Evolutionary conservation across 2,329 filamentous ascomycete species (phyloP).

Genomic region (Clarireedia paspali): DNA sequence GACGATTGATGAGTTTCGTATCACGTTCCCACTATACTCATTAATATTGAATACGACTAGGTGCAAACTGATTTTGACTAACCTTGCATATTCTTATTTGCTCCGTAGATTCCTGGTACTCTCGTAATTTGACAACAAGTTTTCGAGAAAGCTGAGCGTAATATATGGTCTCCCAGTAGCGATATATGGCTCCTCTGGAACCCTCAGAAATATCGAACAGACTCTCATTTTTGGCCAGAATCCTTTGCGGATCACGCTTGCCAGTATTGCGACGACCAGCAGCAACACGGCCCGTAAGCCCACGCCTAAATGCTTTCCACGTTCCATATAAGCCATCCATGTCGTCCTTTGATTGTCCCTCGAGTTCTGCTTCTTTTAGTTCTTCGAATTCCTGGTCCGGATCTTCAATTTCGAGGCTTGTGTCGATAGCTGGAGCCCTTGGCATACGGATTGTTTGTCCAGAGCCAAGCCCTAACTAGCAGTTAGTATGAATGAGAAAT

Average conservation of each 20-base stretch:
- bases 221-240: slow-evolving; percentile 14
- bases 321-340: slow-evolving; percentile 18
- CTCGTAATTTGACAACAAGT: slow-evolving; percentile 12
- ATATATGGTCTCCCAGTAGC: slow-evolving; percentile 23
- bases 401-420: slow-evolving; percentile 24
- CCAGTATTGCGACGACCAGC: background rate
- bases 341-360: slow-evolving; percentile 16
- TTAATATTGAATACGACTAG: background rate
- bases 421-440: slow-evolving; percentile 20
- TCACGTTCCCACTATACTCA: slow-evolving; percentile 12
- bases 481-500: slow-evolving; percentile 1
- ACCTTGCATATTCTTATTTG: slow-evolving; percentile 20
- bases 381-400: slow-evolving; percentile 24
- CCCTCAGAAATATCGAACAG: slow-evolving; percentile 23
- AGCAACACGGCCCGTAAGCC: slow-evolving; percentile 19
- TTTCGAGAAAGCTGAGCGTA: slow-evolving; percentile 15
- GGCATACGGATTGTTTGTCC: slow-evolving; percentile 18
- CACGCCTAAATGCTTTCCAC: slow-evolving; percentile 21
- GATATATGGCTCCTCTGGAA: slow-evolving; percentile 26
- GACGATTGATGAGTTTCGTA: slow-evolving; percentile 53
- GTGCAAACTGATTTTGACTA: background rate
- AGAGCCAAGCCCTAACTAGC: slow-evolving; percentile 18
- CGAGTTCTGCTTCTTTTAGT: slow-evolving; percentile 19
- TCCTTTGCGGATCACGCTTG: slow-evolving; percentile 16
- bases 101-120: slow-evolving; percentile 19